phyloP scores from a whole-genome alignment of 176 grass and related monocot genomes.

The Olyra latifolia region DNA sequence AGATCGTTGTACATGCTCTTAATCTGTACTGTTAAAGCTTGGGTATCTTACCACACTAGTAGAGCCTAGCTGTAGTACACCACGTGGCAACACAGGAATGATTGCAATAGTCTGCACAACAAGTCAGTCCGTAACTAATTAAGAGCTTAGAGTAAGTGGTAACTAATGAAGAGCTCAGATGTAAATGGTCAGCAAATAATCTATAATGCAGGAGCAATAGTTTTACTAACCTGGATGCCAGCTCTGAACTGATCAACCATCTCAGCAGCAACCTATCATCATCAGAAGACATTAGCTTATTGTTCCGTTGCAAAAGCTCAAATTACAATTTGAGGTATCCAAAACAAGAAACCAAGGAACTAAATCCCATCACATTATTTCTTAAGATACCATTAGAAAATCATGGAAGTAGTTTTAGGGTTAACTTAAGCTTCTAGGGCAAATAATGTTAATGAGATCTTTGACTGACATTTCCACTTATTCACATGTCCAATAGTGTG shows the following conservation, averaged over 20 bases:
- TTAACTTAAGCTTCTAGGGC: slow-evolving; percentile 14
- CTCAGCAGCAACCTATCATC: slow-evolving; percentile 53
- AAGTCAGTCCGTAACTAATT: slow-evolving; percentile 28
- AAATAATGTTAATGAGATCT: slow-evolving; percentile 16
- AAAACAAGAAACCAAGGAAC: slow-evolving; percentile 29
- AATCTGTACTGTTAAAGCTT: slow-evolving; percentile 28
- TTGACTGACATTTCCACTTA: not conserved
- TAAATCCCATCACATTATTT: not conserved
- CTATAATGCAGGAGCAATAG: not conserved
- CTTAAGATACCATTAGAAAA: slow-evolving; percentile 3
- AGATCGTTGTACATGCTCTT: too few relatives aligned
- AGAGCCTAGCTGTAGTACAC: slow-evolving; percentile 74
- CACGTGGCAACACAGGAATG: slow-evolving; percentile 74
- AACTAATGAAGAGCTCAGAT: slow-evolving; percentile 31
- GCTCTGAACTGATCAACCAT: slow-evolving; percentile 61
- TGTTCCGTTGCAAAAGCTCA: slow-evolving; percentile 3
- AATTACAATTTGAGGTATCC: not conserved
- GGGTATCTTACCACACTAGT: slow-evolving; percentile 60
- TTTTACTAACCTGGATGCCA: slow-evolving; percentile 60
- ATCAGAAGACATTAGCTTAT: slow-evolving; percentile 22
- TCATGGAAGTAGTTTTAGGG: not conserved
- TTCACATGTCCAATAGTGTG: slow-evolving; percentile 27
- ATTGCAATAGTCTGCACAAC: slow-evolving; percentile 69
- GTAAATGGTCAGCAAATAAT: slow-evolving; percentile 17
- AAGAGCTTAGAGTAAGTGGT: slow-evolving; percentile 8